Evolutionary conservation across 208 protist genomes (phyloP).

Genomic region (Trypanosoma vivax): DNA sequence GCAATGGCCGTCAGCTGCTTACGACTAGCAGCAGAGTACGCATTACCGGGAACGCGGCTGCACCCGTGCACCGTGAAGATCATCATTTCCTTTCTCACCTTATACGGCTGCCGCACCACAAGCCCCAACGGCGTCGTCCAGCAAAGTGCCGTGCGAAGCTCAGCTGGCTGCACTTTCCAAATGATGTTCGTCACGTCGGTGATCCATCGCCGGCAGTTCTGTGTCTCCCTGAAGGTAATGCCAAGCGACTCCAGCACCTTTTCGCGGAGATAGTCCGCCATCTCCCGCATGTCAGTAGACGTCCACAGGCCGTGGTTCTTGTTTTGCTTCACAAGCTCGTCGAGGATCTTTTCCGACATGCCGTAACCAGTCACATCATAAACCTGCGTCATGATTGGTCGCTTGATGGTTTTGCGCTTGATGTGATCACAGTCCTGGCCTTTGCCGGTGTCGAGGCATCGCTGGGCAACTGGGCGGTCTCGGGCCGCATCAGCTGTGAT

Average conservation of each 20-base stretch:
- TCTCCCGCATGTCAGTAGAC: conserved; percentile 84
- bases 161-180: conserved; percentile 72
- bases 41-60: conserved; percentile 59
- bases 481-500: conserved; percentile 77
- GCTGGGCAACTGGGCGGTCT: conserved; percentile 79
- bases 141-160: conserved; percentile 80
- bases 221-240: conserved; percentile 82
- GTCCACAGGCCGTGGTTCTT: conserved; percentile 87
- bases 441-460: conserved; percentile 76
- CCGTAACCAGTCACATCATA: conserved; percentile 97
- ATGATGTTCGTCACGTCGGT: conserved; percentile 62
- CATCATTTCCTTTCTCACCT: conserved; percentile 62
- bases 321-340: conserved; percentile 90
- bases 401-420: conserved; percentile 97
- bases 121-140: conserved; percentile 96
- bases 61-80: conserved; percentile 83
- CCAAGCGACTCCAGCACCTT: conserved; percentile 87
- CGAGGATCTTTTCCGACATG: conserved; percentile 93
- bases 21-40: conserved; percentile 61
- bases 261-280: conserved; percentile 84
- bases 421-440: conserved; percentile 88
- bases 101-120: conserved; percentile 96
- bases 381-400: conserved; percentile 98
- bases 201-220: conserved; percentile 86
- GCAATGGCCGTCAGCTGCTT: conserved; percentile 95